Base-by-base conservation (phyloP, 176 grass and related monocot species). In the Musa schizocarpa region DNA sequence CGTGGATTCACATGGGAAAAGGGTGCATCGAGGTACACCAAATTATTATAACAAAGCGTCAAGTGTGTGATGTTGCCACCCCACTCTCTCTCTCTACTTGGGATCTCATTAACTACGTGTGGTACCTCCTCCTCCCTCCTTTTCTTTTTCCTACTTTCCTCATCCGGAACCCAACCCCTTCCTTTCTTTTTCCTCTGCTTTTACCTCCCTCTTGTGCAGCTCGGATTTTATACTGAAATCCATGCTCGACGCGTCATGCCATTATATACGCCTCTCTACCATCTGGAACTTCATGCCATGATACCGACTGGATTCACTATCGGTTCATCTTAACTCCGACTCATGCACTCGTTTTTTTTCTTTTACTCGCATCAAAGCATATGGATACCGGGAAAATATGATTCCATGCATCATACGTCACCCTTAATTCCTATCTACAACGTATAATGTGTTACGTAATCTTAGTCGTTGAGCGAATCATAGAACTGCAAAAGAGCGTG, bases 61-160 rank as follows among this genome's bases (percentile, higher is more conserved):
- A 13, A 54, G 53, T 54, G 53, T 54, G 53, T 54, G 53, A 54
- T 54, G 13, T 54, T 54, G 53, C 53, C 53, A 13, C 53, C 53
- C 53, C 53, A 54, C 53, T 13, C 53, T 11, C 53, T 12, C 52
- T 54, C 9, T 54, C 53, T 54, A 54, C 53, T 54, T 54, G 53
- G 53, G 53, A 54, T 54, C 77, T 80, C 77, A 80, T 85, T 85
- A 80, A 80, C 68, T 80, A 74, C 76, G 82, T 85, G 71, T 79
- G 71, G 56, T 13, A 74, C n/a, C 43, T 56, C 65, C 72, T 59
- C 72, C 20, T 62, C 64, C 52, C 17, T 56, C 43, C 76, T 6
- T 62, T 20, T 68, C 22, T 2, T n/a, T 22, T 20, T 72, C n/a
- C 21, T 21, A 20, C 4, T 22, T 49, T 20, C 34, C 34, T 43